These are phyloP conservation scores for Phoenix dactylifera DNA, from an alignment of 176 grass and related monocot genomes.

Conservation along the genomic window DNA sequence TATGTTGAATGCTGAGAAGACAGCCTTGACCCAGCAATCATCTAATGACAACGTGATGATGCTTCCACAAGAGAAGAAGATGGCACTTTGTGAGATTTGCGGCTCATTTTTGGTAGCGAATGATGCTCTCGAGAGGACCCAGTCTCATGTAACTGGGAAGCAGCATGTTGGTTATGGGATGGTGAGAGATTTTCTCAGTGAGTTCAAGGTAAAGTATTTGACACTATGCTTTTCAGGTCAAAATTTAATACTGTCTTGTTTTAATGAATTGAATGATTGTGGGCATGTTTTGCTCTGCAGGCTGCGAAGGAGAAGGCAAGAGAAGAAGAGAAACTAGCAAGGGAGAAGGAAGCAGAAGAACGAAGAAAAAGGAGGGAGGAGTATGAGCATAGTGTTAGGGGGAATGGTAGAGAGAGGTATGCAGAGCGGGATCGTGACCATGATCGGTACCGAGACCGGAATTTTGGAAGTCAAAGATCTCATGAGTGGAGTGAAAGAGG, in stretches of 20 bases:
- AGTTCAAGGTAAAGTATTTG: conserved; percentile 57
- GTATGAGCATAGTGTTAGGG: conserved; percentile 25
- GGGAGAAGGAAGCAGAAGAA: conserved; percentile 58
- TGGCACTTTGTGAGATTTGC: conserved; percentile 86
- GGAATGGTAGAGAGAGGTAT: conserved; percentile 36
- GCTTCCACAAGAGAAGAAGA: conserved; percentile 84
- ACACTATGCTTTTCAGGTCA: background rate
- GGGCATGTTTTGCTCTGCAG: conserved; percentile 26
- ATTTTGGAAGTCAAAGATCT: conserved; percentile 44
- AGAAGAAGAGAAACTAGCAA: conserved; percentile 69
- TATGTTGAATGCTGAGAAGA: conserved; percentile 66
- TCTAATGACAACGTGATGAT: conserved; percentile 49
- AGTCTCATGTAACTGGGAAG: conserved; percentile 83
- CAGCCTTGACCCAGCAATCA: conserved; percentile 51
- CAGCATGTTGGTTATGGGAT: conserved; percentile 92
- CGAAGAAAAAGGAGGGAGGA: conserved; percentile 44
- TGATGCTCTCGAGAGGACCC: conserved; percentile 82
- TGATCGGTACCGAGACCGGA: conserved; percentile 34
- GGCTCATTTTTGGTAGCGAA: conserved; percentile 87
- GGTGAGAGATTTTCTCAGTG: conserved; percentile 74
- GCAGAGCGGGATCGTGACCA: conserved; percentile 39
- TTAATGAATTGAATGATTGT: conserved; percentile 21
- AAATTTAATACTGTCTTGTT: conserved; percentile 4
- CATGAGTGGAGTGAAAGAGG: conserved; percentile 35
- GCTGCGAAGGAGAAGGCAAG: conserved; percentile 41